A percentile compares a stretch with the other conserved stretches of the same genome.
Evolutionary conservation across 106 monocot genomes (phyloP).

Genomic region (Allium sativum): DNA sequence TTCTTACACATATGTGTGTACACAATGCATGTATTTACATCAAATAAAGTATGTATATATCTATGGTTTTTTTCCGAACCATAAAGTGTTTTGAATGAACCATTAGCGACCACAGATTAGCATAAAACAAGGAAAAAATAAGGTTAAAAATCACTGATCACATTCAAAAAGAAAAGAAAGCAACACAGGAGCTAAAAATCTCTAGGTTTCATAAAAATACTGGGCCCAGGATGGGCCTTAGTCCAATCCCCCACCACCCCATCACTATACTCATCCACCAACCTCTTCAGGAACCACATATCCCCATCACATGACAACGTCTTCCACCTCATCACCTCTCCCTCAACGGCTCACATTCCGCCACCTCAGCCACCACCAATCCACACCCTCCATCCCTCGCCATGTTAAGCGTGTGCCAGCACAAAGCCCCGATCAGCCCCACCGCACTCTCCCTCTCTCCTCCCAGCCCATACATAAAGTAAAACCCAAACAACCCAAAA

Average conservation of each 20-base stretch:
- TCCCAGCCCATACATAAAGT: constrained; percentile 75
- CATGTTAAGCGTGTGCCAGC: constrained; percentile 53
- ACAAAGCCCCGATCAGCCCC: constrained; percentile 28
- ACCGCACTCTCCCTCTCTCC: constrained; percentile 40
- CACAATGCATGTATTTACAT: too few relatives aligned
- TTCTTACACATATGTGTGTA: too few relatives aligned
- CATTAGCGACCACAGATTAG: too few relatives aligned
- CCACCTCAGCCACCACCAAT: constrained; percentile 61
- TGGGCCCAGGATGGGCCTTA: constrained; percentile 28
- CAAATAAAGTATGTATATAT: too few relatives aligned
- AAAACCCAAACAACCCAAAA: constrained; percentile 75
- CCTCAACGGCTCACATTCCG: constrained; percentile 43
- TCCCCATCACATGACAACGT: constrained; percentile 45
- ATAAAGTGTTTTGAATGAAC: too few relatives aligned
- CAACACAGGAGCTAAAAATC: constrained; percentile 13
- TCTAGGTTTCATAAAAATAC: constrained; percentile 62
- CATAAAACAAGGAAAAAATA: too few relatives aligned
- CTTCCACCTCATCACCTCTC: constrained; percentile 43
- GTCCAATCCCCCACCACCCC: constrained; percentile 57
- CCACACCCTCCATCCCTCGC: constrained; percentile 36
- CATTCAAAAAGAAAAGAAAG: neutral
- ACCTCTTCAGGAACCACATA: constrained; percentile 68
- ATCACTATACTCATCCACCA: constrained; percentile 41
- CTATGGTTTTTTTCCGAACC: too few relatives aligned
- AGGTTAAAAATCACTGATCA: neutral